Evolutionary conservation across 768 basidiomycete species (phyloP).

Genomic region (Phylloporus rhodoxanthus): DNA sequence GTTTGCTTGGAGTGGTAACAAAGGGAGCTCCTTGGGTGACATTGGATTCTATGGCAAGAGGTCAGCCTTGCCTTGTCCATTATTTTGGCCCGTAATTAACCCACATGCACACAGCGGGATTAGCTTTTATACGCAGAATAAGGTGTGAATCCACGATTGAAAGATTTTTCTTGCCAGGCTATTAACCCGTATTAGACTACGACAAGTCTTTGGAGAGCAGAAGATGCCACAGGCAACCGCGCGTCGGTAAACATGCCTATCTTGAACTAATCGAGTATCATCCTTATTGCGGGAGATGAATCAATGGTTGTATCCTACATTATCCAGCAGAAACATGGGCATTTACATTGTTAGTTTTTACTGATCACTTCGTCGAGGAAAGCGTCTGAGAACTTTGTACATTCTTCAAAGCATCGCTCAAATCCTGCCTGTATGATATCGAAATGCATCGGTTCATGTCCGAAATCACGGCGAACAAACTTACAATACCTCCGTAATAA

Average conservation of each 20-base stretch:
- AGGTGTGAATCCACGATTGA: constrained; percentile 40
- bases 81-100: not conserved
- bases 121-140: constrained; percentile 95
- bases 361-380: constrained; percentile 64
- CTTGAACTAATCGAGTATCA: constrained; percentile 34
- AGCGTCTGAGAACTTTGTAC: constrained; percentile 65
- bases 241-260: constrained; percentile 89
- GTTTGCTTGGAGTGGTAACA: constrained; percentile 97
- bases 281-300: not conserved
- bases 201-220: constrained; percentile 88
- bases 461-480: constrained; percentile 16
- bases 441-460: constrained; percentile 3
- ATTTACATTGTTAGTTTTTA: constrained; percentile 18
- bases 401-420: constrained; percentile 79
- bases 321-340: constrained; percentile 1
- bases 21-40: constrained; percentile 79
- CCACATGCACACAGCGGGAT: constrained; percentile 51
- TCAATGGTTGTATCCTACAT: constrained; percentile 6
- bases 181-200: constrained; percentile 56
- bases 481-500: constrained; percentile 68
- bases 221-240: constrained; percentile 71
- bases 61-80: constrained; percentile 30
- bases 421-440: constrained; percentile 45
- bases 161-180: not conserved
- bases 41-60: constrained; percentile 89